Conservation (phyloP, 768 basidiomycete genomes). For the Crepidotus variabilis region DNA sequence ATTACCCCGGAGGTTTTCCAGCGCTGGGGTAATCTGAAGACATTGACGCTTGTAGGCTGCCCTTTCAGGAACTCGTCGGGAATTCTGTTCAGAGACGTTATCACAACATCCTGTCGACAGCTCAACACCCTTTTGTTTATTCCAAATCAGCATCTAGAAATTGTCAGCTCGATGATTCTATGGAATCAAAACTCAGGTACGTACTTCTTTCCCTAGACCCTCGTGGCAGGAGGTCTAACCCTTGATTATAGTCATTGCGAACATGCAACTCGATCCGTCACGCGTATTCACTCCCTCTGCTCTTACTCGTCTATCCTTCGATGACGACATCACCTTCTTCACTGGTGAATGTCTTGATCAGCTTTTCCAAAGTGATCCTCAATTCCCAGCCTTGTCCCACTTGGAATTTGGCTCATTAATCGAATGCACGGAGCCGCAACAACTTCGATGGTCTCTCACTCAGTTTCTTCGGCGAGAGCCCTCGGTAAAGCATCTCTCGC, state of each 20-base stretch:
- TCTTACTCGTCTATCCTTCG: not conserved
- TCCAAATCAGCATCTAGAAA: not conserved
- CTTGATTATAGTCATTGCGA: not conserved
- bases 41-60: not conserved
- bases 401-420: not conserved
- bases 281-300: not conserved
- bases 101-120: not conserved
- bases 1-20: not conserved
- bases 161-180: not conserved
- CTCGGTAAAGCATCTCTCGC: not conserved
- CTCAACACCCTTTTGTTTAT: not conserved
- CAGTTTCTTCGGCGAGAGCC: not conserved
- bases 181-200: not conserved
- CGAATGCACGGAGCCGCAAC: not conserved
- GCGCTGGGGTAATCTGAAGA: not conserved
- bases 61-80: not conserved
- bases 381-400: not conserved
- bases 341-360: not conserved
- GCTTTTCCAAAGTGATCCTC: not conserved
- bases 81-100: not conserved
- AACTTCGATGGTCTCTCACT: not conserved
- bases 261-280: not conserved
- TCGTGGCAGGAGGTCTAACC: not conserved
- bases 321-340: not conserved
- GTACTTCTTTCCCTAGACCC: not conserved